Conservation (phyloP, 192 early-diverging fungal species). For the Backusella circina region DNA sequence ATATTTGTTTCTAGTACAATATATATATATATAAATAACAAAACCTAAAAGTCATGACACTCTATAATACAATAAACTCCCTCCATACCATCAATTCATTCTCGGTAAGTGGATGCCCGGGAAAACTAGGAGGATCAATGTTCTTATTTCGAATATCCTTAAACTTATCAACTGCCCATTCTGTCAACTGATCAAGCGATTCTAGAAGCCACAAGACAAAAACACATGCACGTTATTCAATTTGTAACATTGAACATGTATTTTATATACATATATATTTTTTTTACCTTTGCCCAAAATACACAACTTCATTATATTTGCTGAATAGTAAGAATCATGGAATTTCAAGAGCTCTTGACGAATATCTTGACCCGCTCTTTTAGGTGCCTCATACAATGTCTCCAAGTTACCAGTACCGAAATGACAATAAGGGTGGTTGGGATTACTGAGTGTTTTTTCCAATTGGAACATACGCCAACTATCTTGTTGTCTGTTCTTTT, state of each 20-base stretch:
- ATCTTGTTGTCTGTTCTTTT: constrained; percentile 88
- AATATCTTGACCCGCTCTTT: constrained; percentile 68
- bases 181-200: constrained; percentile 74
- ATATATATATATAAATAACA: too few relatives aligned
- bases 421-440: constrained; percentile 76
- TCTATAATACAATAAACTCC: background rate
- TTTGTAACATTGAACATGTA: background rate
- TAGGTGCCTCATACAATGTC: constrained; percentile 70
- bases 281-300: constrained; percentile 67
- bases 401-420: constrained; percentile 92
- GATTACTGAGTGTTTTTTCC: constrained; percentile 72
- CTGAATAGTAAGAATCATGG: constrained; percentile 84
- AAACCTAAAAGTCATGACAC: too few relatives aligned
- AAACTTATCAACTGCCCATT: constrained; percentile 79
- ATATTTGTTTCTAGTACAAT: constrained; percentile 56
- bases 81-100: constrained; percentile 57
- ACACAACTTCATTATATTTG: constrained; percentile 92
- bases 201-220: constrained; percentile 44
- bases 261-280: background rate
- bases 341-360: constrained; percentile 83
- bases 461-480: constrained; percentile 87
- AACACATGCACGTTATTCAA: background rate
- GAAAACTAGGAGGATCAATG: constrained; percentile 64
- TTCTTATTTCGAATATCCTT: constrained; percentile 72
- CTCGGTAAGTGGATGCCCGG: constrained; percentile 67